These are phyloP conservation scores for Aureobasidium sp. DNA, from an alignment of 2,329 filamentous ascomycete genomes.

Conservation along the genomic window DNA sequence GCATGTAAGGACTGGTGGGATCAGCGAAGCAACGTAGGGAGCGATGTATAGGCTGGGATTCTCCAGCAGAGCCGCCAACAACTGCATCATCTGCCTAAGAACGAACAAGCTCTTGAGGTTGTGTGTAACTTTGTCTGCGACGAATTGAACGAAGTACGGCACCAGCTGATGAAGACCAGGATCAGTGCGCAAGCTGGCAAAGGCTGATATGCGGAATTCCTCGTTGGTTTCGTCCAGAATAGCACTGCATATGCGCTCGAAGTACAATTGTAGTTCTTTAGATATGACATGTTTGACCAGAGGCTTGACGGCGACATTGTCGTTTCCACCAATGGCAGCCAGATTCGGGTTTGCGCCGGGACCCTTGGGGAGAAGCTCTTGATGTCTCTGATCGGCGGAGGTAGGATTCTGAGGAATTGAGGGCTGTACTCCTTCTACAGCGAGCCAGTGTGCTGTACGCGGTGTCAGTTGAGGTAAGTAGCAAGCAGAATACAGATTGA, in stretches of 20 bases:
- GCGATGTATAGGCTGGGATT: conserved; percentile 74
- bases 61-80: conserved; percentile 74
- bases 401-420: conserved; percentile 95
- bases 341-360: conserved; percentile 80
- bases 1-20: conserved; percentile 85
- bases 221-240: conserved; percentile 83
- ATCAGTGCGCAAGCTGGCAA: conserved; percentile 79
- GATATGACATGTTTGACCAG: conserved; percentile 93
- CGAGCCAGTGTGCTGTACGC: conserved; percentile 79
- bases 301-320: conserved; percentile 77
- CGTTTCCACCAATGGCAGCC: conserved; percentile 73
- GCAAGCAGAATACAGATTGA: conserved; percentile 12
- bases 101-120: conserved; percentile 84
- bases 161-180: conserved; percentile 91
- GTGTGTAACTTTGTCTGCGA: conserved; percentile 93
- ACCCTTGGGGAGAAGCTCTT: conserved; percentile 84
- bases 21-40: conserved; percentile 61
- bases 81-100: conserved; percentile 84
- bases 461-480: not conserved
- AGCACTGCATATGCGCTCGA: conserved; percentile 86
- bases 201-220: conserved; percentile 75
- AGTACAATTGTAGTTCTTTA: conserved; percentile 93
- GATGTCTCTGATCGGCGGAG: conserved; percentile 61
- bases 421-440: conserved; percentile 93
- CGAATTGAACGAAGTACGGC: conserved; percentile 93